phyloP scores from a whole-genome alignment of 352 stramenopile genomes.

The Lagenidium giganteum region DNA sequence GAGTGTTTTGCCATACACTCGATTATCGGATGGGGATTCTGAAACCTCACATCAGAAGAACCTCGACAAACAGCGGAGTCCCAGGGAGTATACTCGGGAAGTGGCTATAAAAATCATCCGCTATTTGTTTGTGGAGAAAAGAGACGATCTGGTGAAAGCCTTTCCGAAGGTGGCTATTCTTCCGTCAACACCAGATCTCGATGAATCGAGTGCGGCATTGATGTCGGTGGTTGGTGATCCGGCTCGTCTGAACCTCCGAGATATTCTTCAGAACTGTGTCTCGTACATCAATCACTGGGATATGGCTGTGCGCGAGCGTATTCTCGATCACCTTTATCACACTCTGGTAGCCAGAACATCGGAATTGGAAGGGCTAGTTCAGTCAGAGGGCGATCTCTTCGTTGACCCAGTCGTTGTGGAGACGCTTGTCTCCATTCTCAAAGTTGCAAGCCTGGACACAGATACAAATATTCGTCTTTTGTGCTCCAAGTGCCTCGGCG shows the following conservation, averaged over 20 bases:
- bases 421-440: slow-evolving; percentile 60
- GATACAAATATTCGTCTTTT: slow-evolving; percentile 62
- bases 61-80: slow-evolving; percentile 1
- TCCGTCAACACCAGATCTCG: slow-evolving; percentile 57
- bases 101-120: slow-evolving; percentile 9
- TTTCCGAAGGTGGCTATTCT: slow-evolving; percentile 72
- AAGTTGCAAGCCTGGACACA: slow-evolving; percentile 60
- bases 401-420: slow-evolving; percentile 53
- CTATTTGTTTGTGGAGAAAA: slow-evolving; percentile 79
- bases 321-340: slow-evolving; percentile 62
- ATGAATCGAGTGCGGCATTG: slow-evolving; percentile 52
- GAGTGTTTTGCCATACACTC: slow-evolving; percentile 77
- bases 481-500: slow-evolving; percentile 68
- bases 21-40: slow-evolving; percentile 1
- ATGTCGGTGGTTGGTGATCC: slow-evolving; percentile 60
- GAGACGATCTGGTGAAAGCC: slow-evolving; percentile 41
- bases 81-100: slow-evolving; percentile 3
- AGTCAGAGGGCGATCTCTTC: slow-evolving; percentile 64
- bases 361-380: slow-evolving; percentile 61
- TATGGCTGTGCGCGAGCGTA: slow-evolving; percentile 68
- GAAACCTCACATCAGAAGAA: too few species aligned
- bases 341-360: slow-evolving; percentile 50
- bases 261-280: slow-evolving; percentile 54
- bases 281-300: slow-evolving; percentile 78
- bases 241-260: slow-evolving; percentile 7